Percentiles rank a stretch among this genome's conserved stretches.
Conservation (phyloP, 225 moss, liverwort and hornwort species). For the Anthoceros angustus region DNA sequence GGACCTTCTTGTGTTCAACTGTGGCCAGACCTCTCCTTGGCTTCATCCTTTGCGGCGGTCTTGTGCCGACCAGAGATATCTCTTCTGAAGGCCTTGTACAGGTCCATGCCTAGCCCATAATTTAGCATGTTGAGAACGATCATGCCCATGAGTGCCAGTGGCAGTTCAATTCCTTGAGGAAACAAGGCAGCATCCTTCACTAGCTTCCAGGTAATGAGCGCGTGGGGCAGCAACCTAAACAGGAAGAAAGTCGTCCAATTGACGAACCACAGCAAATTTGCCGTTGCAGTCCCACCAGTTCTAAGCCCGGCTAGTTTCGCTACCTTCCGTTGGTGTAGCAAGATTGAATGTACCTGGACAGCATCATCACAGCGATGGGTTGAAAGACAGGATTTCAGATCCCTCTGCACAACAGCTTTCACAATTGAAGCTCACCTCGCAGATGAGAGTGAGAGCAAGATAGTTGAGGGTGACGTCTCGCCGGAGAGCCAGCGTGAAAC, state of each 20-base stretch:
- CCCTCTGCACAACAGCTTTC: neutral
- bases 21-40: neutral
- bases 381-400: neutral
- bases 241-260: constrained; percentile 72
- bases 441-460: constrained; percentile 72
- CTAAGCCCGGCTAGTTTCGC: constrained; percentile 25
- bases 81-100: constrained; percentile 52
- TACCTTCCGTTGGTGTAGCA: constrained; percentile 68
- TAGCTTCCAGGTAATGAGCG: constrained; percentile 54
- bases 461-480: constrained; percentile 59
- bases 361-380: neutral
- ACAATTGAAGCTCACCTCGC: constrained; percentile 37
- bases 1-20: too few species aligned
- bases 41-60: neutral
- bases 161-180: constrained; percentile 61
- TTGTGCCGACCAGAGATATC: constrained; percentile 13
- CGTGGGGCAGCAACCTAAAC: constrained; percentile 34
- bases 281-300: constrained; percentile 19
- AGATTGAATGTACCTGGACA: constrained; percentile 68
- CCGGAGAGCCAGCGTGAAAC: constrained; percentile 61
- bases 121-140: constrained; percentile 69
- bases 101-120: constrained; percentile 51
- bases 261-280: constrained; percentile 35
- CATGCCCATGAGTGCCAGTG: constrained; percentile 63
- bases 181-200: constrained; percentile 53